Evolutionary conservation across 1,139 yeast species (phyloP).

Genomic region (Candida labiduridarum): DNA sequence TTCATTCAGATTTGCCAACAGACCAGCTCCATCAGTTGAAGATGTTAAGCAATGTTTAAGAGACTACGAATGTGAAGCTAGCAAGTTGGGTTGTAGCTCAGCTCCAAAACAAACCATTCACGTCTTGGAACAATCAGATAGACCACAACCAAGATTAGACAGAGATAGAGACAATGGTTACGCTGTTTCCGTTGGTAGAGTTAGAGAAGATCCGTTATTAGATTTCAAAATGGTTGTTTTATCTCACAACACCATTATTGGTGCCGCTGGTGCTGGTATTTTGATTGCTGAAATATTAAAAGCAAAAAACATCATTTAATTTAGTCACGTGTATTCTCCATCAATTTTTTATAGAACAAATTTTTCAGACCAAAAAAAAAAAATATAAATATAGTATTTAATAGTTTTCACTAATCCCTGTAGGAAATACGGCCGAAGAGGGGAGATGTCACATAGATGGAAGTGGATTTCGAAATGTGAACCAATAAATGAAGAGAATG

Average conservation of each 20-base stretch:
- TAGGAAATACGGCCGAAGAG: not conserved
- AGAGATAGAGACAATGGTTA: slow-evolving; percentile 93
- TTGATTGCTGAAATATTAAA: slow-evolving; percentile 88
- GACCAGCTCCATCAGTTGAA: slow-evolving; percentile 84
- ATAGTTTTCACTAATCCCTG: not conserved
- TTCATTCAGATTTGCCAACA: slow-evolving; percentile 76
- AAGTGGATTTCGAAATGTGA: slow-evolving; percentile 9
- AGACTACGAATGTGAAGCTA: slow-evolving; percentile 85
- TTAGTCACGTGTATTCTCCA: not conserved
- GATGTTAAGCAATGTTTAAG: slow-evolving; percentile 70
- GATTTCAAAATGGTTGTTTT: slow-evolving; percentile 95
- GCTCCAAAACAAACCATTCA: slow-evolving; percentile 94
- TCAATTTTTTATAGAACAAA: slow-evolving; percentile 3
- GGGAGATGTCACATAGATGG: not conserved
- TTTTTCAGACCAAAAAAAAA: not conserved
- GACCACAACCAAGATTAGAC: slow-evolving; percentile 98
- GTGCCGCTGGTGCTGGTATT: slow-evolving; percentile 99
- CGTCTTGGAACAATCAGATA: slow-evolving; percentile 84
- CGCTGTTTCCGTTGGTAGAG: slow-evolving; percentile 93
- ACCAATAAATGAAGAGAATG: slow-evolving; percentile 8
- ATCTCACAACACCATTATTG: slow-evolving; percentile 95
- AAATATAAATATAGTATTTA: not conserved
- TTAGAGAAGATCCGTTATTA: slow-evolving; percentile 89
- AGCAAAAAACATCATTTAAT: slow-evolving; percentile 72
- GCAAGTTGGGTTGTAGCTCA: slow-evolving; percentile 74